These are phyloP conservation scores for Rhodomyrtus tomentosa DNA, from an alignment of 345 rosid genomes.

Conservation along the genomic window DNA sequence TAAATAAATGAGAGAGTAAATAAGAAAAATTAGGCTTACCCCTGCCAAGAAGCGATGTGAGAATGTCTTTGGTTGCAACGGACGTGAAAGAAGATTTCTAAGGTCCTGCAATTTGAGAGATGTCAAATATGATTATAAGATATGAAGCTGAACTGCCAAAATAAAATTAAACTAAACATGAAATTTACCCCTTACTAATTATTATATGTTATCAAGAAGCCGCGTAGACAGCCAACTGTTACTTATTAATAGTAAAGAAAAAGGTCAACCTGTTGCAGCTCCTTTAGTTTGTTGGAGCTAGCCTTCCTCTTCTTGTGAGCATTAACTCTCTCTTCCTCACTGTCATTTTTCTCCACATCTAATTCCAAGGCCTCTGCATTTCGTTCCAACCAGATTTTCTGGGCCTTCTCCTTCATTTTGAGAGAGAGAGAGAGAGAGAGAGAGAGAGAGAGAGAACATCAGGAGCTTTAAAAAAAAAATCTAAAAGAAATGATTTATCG, in stretches of 20 bases:
- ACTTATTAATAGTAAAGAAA: background rate
- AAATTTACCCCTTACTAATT: background rate
- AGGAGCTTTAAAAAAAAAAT: background rate
- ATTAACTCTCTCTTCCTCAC: slow-evolving; percentile 80
- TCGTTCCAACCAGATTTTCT: slow-evolving; percentile 71
- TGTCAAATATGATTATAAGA: background rate
- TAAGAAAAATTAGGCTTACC: slow-evolving; percentile 24
- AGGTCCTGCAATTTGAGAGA: slow-evolving; percentile 56
- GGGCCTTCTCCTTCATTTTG: slow-evolving; percentile 51
- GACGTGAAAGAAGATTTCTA: slow-evolving; percentile 44
- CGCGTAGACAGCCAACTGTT: background rate
- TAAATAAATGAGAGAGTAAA: background rate
- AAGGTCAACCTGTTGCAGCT: slow-evolving; percentile 55
- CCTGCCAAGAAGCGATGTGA: slow-evolving; percentile 87
- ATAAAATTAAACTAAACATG: background rate
- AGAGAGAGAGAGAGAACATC: background rate
- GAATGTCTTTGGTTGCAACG: slow-evolving; percentile 75
- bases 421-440: background rate
- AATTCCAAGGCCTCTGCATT: slow-evolving; percentile 74
- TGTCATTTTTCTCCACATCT: slow-evolving; percentile 57
- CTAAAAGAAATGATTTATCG: background rate
- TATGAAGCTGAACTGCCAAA: background rate
- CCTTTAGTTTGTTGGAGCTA: slow-evolving; percentile 38
- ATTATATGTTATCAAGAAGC: background rate
- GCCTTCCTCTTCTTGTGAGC: slow-evolving; percentile 49